phyloP scores from a whole-genome alignment of 805 yeast species.

The Kluyveromyces nonfermentans region DNA sequence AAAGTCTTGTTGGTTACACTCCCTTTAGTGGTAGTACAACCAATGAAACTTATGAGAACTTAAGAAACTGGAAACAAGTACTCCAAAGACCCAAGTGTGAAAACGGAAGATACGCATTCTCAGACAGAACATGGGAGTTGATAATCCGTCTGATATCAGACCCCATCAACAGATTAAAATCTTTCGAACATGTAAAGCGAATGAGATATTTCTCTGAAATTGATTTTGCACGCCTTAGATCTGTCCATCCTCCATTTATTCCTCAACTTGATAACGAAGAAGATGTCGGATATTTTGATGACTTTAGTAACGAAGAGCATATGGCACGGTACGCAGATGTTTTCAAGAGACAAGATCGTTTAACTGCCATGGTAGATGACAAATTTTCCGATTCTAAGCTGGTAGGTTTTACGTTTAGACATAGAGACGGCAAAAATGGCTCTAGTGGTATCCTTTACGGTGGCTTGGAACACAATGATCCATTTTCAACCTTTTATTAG shows the following conservation, averaged over 20 bases:
- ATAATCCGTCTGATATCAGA: slow-evolving; percentile 72
- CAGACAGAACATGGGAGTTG: slow-evolving; percentile 93
- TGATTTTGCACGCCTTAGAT: slow-evolving; percentile 64
- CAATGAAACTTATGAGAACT: slow-evolving; percentile 89
- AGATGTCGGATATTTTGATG: slow-evolving; percentile 98
- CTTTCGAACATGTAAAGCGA: slow-evolving; percentile 70
- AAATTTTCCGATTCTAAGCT: slow-evolving; percentile 59
- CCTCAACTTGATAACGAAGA: slow-evolving; percentile 96
- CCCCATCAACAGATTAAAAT: slow-evolving; percentile 63
- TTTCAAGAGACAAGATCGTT: slow-evolving; percentile 79
- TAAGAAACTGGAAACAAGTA: slow-evolving; percentile 86
- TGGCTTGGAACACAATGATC: slow-evolving; percentile 30
- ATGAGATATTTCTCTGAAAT: slow-evolving; percentile 80
- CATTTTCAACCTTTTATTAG: slow-evolving; percentile 30
- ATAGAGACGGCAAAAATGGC: slow-evolving; percentile 40
- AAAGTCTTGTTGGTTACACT: slow-evolving; percentile 92
- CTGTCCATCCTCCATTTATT: slow-evolving; percentile 81
- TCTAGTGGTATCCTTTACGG: slow-evolving; percentile 30
- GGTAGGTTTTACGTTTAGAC: slow-evolving; percentile 94
- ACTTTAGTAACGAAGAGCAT: slow-evolving; percentile 89
- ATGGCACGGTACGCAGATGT: slow-evolving; percentile 98
- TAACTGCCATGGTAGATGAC: slow-evolving; percentile 57
- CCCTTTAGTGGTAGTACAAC: slow-evolving; percentile 92
- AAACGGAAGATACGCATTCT: slow-evolving; percentile 84
- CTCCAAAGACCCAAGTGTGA: slow-evolving; percentile 85